phyloP scores from a whole-genome alignment of 495 filamentous ascomycete species.

The Sordaria brevicollis region DNA sequence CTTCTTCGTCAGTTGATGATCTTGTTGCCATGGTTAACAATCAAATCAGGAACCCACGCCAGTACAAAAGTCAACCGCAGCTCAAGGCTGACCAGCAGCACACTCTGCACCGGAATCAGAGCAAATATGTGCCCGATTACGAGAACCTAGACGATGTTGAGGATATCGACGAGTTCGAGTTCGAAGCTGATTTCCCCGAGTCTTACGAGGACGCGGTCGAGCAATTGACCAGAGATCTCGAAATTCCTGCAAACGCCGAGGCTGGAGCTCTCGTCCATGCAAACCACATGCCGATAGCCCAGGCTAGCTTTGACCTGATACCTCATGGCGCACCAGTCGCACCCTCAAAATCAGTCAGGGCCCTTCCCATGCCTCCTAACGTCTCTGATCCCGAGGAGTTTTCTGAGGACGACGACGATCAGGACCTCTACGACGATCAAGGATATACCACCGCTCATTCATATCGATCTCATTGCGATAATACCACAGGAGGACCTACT shows the following conservation, averaged over 20 bases:
- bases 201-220: slow-evolving; percentile 36
- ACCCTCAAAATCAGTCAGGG: slow-evolving; percentile 7
- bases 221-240: slow-evolving; percentile 14
- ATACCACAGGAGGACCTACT: slow-evolving; percentile 61
- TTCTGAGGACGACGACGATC: slow-evolving; percentile 67
- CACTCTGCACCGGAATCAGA: slow-evolving; percentile 21
- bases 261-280: background rate
- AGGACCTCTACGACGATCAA: slow-evolving; percentile 72
- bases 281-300: background rate
- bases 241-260: slow-evolving; percentile 1
- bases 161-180: slow-evolving; percentile 13
- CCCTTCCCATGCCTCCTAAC: slow-evolving; percentile 6
- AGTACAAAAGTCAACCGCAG: slow-evolving; percentile 35
- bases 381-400: slow-evolving; percentile 58
- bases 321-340: background rate
- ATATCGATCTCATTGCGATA: slow-evolving; percentile 61
- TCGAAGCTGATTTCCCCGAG: slow-evolving; percentile 27
- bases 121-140: slow-evolving; percentile 14
- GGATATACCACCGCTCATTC: slow-evolving; percentile 72
- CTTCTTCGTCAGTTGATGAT: slow-evolving; percentile 7
- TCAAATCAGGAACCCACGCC: slow-evolving; percentile 25
- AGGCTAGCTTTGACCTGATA: background rate
- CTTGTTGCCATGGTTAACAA: slow-evolving; percentile 16
- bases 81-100: slow-evolving; percentile 18
- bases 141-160: slow-evolving; percentile 15